phyloP scores from a whole-genome alignment of 2,329 filamentous ascomycete genomes.

The Aspergillus pseudoterreus region DNA sequence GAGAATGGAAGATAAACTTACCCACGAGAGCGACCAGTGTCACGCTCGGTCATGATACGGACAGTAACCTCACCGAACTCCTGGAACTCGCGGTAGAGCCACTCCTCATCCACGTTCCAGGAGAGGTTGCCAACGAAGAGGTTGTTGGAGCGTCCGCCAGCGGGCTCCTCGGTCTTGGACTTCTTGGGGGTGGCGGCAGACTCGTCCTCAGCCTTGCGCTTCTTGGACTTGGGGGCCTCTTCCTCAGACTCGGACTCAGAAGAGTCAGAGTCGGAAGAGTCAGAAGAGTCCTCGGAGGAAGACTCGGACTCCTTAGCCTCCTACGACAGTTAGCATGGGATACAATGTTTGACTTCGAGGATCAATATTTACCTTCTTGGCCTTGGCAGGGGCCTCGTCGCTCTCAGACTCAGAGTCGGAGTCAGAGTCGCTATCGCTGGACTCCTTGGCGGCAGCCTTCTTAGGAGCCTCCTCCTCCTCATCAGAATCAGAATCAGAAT shows the following conservation, averaged over 20 bases:
- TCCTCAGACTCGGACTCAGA: constrained; percentile 32
- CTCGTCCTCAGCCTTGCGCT: constrained; percentile 49
- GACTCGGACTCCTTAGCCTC: constrained; percentile 14
- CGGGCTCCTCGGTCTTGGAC: constrained; percentile 54
- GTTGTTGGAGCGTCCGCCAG: constrained; percentile 48
- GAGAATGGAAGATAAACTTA: constrained; percentile 30
- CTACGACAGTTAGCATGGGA: constrained; percentile 6
- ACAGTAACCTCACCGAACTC: constrained; percentile 69
- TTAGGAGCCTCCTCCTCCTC: constrained; percentile 20
- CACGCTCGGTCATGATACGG: constrained; percentile 80
- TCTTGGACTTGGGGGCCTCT: constrained; percentile 37
- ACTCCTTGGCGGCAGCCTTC: constrained; percentile 22
- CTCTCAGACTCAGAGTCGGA: constrained; percentile 32
- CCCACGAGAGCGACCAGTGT: constrained; percentile 78
- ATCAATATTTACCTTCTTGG: constrained; percentile 23
- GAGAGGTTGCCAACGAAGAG: constrained; percentile 88
- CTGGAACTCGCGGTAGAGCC: constrained; percentile 77
- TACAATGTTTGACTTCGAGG: background rate
- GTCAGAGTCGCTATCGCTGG: constrained; percentile 23
- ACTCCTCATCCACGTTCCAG: constrained; percentile 85
- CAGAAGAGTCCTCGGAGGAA: constrained; percentile 9
- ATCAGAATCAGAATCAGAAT: constrained; percentile 12
- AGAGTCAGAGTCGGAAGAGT: constrained; percentile 20
- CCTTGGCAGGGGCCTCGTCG: constrained; percentile 22
- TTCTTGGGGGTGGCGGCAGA: constrained; percentile 50